phyloP scores from a whole-genome alignment of 306 rosid species.

The Casuarina glauca region DNA sequence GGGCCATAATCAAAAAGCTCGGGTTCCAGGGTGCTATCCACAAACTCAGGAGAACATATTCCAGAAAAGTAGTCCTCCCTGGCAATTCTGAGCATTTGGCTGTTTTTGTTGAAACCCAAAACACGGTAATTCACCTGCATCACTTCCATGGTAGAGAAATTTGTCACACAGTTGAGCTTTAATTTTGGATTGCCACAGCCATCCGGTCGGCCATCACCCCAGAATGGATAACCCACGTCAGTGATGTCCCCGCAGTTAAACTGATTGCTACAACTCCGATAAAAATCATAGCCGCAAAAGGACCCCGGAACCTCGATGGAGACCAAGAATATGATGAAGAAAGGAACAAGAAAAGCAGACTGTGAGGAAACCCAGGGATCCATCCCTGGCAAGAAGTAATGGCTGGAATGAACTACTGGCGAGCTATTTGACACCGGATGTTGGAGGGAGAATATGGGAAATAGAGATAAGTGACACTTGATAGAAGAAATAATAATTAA shows the following conservation, averaged over 20 bases:
- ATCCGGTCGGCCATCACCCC: slow-evolving; percentile 22
- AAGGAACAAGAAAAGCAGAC: no score
- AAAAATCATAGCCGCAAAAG: slow-evolving; percentile 17
- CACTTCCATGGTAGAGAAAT: slow-evolving; percentile 36
- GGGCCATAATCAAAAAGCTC: slow-evolving; percentile 19
- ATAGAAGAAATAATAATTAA: no score
- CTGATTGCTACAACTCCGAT: slow-evolving; percentile 16
- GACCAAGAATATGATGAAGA: slow-evolving; percentile 15
- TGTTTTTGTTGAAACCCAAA: neutral
- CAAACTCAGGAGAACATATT: slow-evolving; percentile 28
- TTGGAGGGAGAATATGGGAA: no score
- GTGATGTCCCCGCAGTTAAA: slow-evolving; percentile 21
- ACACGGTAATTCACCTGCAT: slow-evolving; percentile 27
- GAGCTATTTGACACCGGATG: neutral
- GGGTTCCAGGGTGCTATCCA: slow-evolving; percentile 35
- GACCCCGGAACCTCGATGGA: slow-evolving; percentile 4
- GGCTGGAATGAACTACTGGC: no score
- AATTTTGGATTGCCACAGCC: slow-evolving; percentile 49
- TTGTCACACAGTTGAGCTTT: slow-evolving; percentile 25
- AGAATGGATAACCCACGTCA: no score
- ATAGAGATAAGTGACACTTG: no score
- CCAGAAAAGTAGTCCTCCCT: slow-evolving; percentile 30
- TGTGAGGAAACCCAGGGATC: no score
- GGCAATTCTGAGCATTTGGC: slow-evolving; percentile 31
- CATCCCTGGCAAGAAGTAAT: no score